Evolutionary conservation across 1,284 basidiomycete genomes (phyloP).

Genomic region (Golubevia sp.): DNA sequence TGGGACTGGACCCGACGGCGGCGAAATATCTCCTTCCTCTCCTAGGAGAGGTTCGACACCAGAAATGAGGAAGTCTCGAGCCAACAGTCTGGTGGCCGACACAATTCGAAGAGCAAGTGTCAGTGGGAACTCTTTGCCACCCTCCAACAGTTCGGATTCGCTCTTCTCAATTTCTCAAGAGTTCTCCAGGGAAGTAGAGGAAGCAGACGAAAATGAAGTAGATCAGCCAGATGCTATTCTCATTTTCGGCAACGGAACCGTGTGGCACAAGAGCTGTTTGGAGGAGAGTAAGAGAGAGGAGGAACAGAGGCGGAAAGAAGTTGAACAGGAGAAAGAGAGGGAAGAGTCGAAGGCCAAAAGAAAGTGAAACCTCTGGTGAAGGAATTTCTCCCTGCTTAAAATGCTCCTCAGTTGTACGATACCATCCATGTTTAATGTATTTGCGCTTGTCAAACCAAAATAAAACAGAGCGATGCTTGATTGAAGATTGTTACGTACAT

Average conservation of each 20-base stretch:
- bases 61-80: background rate
- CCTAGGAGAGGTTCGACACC: background rate
- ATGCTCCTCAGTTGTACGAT: too few relatives aligned
- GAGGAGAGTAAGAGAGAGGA: background rate
- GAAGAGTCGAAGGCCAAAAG: too few relatives aligned
- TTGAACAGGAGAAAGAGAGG: background rate
- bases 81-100: background rate
- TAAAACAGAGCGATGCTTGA: too few relatives aligned
- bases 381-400: too few relatives aligned
- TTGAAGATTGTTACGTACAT: too few relatives aligned
- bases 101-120: background rate
- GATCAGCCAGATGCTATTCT: background rate
- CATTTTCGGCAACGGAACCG: background rate
- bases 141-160: background rate
- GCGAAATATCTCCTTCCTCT: background rate
- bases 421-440: too few relatives aligned
- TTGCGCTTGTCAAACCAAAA: too few relatives aligned
- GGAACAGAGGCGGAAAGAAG: background rate
- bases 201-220: background rate
- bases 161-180: background rate
- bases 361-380: too few relatives aligned
- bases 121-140: background rate
- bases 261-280: background rate
- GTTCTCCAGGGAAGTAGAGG: background rate
- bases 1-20: background rate